Evolutionary conservation across 2,329 filamentous ascomycete species (phyloP).

Genomic region (Elsinoe necatrix): DNA sequence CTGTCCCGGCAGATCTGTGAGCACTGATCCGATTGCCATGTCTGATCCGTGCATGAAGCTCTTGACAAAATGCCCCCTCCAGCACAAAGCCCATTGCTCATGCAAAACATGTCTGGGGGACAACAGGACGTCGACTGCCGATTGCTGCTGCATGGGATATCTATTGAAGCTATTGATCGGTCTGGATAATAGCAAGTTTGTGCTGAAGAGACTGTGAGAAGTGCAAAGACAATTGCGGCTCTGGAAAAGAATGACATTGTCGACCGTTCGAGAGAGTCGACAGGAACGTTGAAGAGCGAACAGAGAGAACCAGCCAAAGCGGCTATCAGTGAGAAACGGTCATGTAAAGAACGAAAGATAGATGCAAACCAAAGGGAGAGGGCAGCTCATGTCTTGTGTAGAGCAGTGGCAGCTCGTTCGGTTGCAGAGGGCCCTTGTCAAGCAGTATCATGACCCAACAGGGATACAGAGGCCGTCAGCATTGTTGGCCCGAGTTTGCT

Average conservation of each 20-base stretch:
- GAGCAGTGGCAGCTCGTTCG: neutral
- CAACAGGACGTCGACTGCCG: constrained; percentile 24
- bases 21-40: constrained; percentile 25
- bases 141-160: constrained; percentile 21
- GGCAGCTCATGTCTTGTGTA: neutral
- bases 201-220: constrained; percentile 17
- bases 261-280: constrained; percentile 9
- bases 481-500: constrained; percentile 9
- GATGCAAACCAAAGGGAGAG: constrained; percentile 8
- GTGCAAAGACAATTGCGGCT: neutral
- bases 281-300: neutral
- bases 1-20: constrained; percentile 25
- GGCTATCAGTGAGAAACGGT: constrained; percentile 1
- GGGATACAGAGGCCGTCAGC: constrained; percentile 8
- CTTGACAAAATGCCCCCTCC: constrained; percentile 24
- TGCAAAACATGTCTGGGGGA: constrained; percentile 23
- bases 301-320: neutral
- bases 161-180: constrained; percentile 21
- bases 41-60: constrained; percentile 28
- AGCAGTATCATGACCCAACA: constrained; percentile 1
- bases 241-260: constrained; percentile 12
- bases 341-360: constrained; percentile 5
- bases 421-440: neutral
- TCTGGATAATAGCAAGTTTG: constrained; percentile 27
- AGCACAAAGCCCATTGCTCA: constrained; percentile 28